Evolutionary conservation across 106 monocot genomes (phyloP).

Genomic region (Apostasia shenzhenica): DNA sequence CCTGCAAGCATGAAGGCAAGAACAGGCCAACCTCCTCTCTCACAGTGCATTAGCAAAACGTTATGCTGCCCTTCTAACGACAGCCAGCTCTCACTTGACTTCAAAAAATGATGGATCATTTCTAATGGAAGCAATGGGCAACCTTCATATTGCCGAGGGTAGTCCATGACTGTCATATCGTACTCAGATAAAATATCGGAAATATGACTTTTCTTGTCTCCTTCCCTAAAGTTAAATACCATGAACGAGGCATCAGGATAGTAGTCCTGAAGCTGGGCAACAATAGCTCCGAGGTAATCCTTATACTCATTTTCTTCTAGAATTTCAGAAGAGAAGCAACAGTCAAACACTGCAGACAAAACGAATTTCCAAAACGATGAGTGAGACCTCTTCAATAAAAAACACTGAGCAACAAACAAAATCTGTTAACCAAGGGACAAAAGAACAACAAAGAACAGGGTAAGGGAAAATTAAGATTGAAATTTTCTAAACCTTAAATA

Average conservation of each 20-base stretch:
- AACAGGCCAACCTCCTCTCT: slow-evolving; percentile 91
- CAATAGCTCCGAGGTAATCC: slow-evolving; percentile 62
- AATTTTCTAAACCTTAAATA: too few relatives aligned
- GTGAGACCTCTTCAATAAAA: not conserved
- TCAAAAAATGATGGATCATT: slow-evolving; percentile 90
- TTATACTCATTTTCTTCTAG: slow-evolving; percentile 61
- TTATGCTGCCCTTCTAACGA: slow-evolving; percentile 83
- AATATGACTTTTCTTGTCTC: slow-evolving; percentile 44
- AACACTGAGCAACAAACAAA: not conserved
- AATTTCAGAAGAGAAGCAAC: slow-evolving; percentile 67
- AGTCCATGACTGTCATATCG: slow-evolving; percentile 87
- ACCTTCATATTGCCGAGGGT: slow-evolving; percentile 72
- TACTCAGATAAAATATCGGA: slow-evolving; percentile 73
- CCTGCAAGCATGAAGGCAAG: slow-evolving; percentile 94
- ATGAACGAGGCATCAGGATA: slow-evolving; percentile 80
- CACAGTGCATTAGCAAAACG: slow-evolving; percentile 87
- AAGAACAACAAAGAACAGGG: too few relatives aligned
- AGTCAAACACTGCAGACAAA: slow-evolving; percentile 70
- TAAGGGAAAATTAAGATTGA: too few relatives aligned
- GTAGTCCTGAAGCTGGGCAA: slow-evolving; percentile 60
- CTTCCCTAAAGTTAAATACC: slow-evolving; percentile 79
- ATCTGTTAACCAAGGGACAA: too few relatives aligned
- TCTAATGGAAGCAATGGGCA: slow-evolving; percentile 85
- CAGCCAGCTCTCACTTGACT: slow-evolving; percentile 87
- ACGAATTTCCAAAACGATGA: not conserved